Base-by-base conservation (phyloP, 345 rosid species). In the Citrus unshiu region DNA sequence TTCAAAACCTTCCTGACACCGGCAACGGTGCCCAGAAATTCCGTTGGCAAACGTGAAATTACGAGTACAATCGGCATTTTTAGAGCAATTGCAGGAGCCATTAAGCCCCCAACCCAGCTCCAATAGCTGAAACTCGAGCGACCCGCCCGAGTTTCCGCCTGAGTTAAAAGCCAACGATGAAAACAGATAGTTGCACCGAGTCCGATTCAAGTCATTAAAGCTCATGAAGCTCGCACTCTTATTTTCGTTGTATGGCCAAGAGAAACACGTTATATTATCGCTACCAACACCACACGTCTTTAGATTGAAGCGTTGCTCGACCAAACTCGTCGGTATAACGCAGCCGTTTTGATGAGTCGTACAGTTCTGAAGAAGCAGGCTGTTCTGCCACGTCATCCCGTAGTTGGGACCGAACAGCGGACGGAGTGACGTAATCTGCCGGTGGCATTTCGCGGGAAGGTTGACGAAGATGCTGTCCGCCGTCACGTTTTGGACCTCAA, bases 51-150 rank as follows among this genome's bases (percentile, higher is more conserved):
- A 75, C 16, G 1, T 37, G 51, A 89, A 84, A 0, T 0, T 0
- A 13, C 1, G 4, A 18, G 0, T 24, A 57, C 92, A 85, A 0
- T n/a, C 37, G 6, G 91, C 94, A 14, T 87, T 70, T 3, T 0
- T 9, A 13, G 78, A 39, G 64, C 98, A 96, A 43, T 1, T 10
- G 65, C 90, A 89, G 35, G 91, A 88, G n/a, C 74, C 37, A 32
- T 0, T 62, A 22, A 91, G 60, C 98, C 99, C 91, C 99, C 98
- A 96, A n/a, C 78, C 88, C 76, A 96, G 74, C 83, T 83, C 82
- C 37, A 88, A 73, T 67, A 83, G 80, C 79, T 84, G 88, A 71
- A 90, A 83, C 88, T 90, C 89, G 49, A 94, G 43, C 27, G 85
- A 86, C 9, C 81, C 74, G 10, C 70, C 83, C 2, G 77, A 43